Evolutionary conservation across 495 filamentous ascomycete species (phyloP), one percentile per base, ranked within the genome.

Genomic region (Neurospora hispaniola): DNA sequence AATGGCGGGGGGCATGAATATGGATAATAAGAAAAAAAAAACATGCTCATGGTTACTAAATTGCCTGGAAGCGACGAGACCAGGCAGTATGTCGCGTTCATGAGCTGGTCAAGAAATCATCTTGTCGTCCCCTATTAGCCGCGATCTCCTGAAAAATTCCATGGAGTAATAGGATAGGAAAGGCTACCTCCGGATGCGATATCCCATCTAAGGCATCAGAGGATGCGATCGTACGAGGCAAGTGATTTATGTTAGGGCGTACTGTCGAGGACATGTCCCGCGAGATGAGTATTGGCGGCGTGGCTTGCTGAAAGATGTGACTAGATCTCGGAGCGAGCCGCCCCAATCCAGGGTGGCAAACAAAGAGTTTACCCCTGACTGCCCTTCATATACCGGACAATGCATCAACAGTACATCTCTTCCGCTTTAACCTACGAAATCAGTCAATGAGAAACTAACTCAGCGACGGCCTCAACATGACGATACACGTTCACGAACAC

Each of bases 401-500:
- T 31, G 14, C 27, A 16, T 35, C 27, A 35, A 62, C 12, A 35
- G 12, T 12, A 31, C 12, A 62, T 14, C 35, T 31, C 12, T 35
- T 62, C 54, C 27, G 31, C 54, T 8, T 62, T 62, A 2, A 35
- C 5, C 20, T 54, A 23, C 20, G 20, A 54, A 12, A 12, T 27
- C 10, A 54, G 48, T 54, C 20, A 27, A 54, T 20, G 5, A 23
- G 2, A 54, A 6, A 27, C 20, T 54, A 20, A n/a, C 18, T 59
- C 11, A 7, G 23, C 48, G 20, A 27, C 20, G 5, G 23, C 48
- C 23, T 59, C 48, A 59, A 62, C 12, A 78, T 79, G 76, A 16
- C 71, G 14, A 44, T 74, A 31, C 76, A 74, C 70, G 75, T 73
- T 4, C 75, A 78, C 43, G 72, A 77, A n/a, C 73, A 79, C 23